Evolutionary conservation across 164 flowering plant species (phyloP).

Genomic region (Magnolia officinalis): DNA sequence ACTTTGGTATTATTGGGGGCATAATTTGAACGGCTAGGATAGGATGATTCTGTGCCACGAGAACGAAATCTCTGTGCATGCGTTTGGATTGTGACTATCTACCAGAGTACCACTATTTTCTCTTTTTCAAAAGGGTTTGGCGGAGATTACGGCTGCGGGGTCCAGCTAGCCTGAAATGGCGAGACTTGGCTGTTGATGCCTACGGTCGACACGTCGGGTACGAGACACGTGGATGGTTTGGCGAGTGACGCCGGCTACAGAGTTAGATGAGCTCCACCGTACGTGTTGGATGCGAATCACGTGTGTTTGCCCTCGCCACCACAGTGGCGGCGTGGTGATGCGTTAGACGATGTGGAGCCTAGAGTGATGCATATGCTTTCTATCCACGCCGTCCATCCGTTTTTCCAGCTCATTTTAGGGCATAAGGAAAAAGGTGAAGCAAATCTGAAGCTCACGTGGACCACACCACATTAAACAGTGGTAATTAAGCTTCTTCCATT

Average conservation of each 20-base stretch:
- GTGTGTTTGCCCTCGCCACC: too few species aligned
- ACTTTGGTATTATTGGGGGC: not conserved
- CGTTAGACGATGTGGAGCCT: too few species aligned
- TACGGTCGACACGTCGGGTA: not conserved
- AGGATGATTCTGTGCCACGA: not conserved
- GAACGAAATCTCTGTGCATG: not conserved
- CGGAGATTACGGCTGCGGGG: not conserved
- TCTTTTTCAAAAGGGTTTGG: not conserved
- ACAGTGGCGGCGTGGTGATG: too few species aligned
- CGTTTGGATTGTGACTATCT: not conserved
- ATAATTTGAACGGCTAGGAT: not conserved
- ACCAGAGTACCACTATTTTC: not conserved
- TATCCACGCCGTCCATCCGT: too few species aligned
- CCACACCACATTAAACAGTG: too few species aligned
- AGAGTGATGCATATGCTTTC: too few species aligned
- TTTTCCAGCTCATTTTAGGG: too few species aligned
- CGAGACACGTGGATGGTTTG: not conserved
- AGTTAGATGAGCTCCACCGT: not conserved
- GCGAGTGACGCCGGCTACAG: not conserved
- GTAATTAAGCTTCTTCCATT: too few species aligned
- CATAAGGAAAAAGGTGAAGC: too few species aligned
- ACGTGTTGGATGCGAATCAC: too few species aligned
- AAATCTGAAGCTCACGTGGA: too few species aligned
- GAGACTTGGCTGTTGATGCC: not conserved
- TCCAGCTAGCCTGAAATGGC: not conserved